Base-by-base conservation (phyloP, 2,329 filamentous ascomycete genomes). In the Apiospora marii region DNA sequence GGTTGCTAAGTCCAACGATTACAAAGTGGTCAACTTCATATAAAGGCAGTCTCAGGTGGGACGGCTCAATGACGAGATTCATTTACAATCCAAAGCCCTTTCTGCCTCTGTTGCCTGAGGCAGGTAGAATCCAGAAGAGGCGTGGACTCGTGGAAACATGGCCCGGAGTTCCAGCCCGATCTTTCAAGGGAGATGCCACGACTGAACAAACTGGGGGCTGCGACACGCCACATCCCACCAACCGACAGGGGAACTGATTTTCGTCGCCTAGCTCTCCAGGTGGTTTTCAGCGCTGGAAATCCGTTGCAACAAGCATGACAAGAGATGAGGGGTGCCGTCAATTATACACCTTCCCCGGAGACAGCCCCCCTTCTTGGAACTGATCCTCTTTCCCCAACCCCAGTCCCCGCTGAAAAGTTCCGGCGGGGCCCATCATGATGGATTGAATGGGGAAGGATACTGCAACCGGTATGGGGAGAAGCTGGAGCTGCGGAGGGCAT, bases 211-310 rank as follows among this genome's bases (percentile, higher is more conserved):
- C 51, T 58, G 27, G 51, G 51, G 51, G 16, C 16, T 34, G 14
- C 51, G 53, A 61, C 19, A 64, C 58, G 58, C 58, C 58, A 64
- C 58, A 64, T n/a, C 53, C 16, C 16, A 61, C 53, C n/a, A 37
- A n/a, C 46, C 3, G 46, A 49, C 22, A 49, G 46, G 22, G 46
- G 49, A 30, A 61, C 22, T 30, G 30, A 37, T 22, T 61, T 61
- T 12, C 8, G 22, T 61, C 53, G 30, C 53, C 53, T 61, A 48
- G 46, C 46, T 10, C 44, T 19, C 6, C 14, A 46, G 14, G 5
- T 2, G 30, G 30, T 37, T 58, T 58, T 16, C 51, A 58, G 27
- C 30, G 3, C 30, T 37, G 30, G 30, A 61, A 2, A 37, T 37
- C 49, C 2, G n/a, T 13, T 10, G 1, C 7, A 10, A 49, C 58